Conservation (phyloP, 1,284 basidiomycete species). For the Earliella scabrosa region DNA sequence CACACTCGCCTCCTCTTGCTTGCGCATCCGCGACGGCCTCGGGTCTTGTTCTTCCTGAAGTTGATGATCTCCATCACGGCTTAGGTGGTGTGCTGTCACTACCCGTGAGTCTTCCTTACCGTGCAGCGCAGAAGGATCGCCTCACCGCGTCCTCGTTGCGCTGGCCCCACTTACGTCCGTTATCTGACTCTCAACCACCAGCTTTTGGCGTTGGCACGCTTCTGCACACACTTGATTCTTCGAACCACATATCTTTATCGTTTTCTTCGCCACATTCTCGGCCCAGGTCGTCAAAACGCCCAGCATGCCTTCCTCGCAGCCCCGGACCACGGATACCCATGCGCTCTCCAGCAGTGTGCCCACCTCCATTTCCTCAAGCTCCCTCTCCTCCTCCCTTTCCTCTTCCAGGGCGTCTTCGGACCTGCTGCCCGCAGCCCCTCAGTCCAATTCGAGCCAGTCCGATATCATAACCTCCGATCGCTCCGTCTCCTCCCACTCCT, state of each 20-base stretch:
- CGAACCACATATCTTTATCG: conserved; percentile 29
- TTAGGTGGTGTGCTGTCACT: conserved; percentile 18
- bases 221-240: conserved; percentile 22
- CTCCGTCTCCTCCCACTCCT: conserved; percentile 34
- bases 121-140: conserved; percentile 33
- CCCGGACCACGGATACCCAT: conserved; percentile 35
- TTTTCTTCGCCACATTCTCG: conserved; percentile 26
- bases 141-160: conserved; percentile 45
- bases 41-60: conserved; percentile 15
- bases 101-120: conserved; percentile 19
- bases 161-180: conserved; percentile 30
- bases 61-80: conserved; percentile 25
- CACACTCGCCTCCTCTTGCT: conserved; percentile 3
- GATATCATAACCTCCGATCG: conserved; percentile 49
- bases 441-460: conserved; percentile 43
- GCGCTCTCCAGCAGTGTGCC: conserved; percentile 38
- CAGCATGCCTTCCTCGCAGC: conserved; percentile 24
- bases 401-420: conserved; percentile 40
- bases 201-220: conserved; percentile 25
- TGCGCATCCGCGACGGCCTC: conserved; percentile 10
- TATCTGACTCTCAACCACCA: conserved; percentile 23
- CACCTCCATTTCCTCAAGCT: conserved; percentile 43
- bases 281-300: conserved; percentile 28
- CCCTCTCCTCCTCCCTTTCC: conserved; percentile 47
- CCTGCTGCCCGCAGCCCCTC: conserved; percentile 40